phyloP scores from a whole-genome alignment of 164 flowering plant species.

The Stephania yunnanensis region DNA sequence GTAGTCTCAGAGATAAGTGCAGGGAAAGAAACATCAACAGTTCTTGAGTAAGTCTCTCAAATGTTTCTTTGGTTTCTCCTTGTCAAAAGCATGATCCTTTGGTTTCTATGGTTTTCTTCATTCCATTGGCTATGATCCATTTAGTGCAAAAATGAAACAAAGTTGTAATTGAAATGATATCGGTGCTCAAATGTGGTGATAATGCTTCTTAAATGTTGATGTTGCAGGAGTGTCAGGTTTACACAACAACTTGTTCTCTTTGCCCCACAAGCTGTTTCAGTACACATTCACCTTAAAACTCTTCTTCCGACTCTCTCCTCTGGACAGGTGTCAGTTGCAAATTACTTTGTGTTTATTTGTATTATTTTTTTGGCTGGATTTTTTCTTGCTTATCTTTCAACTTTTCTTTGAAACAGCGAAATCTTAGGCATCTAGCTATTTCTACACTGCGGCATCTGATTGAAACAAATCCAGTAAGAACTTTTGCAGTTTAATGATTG shows the following conservation, averaged over 20 bases:
- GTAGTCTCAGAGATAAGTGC: slow-evolving; percentile 91
- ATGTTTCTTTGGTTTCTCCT: background rate
- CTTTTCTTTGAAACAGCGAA: slow-evolving; percentile 56
- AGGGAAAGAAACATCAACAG: slow-evolving; percentile 74
- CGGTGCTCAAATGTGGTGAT: background rate
- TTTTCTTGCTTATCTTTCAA: slow-evolving; percentile 2
- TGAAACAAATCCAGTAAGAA: slow-evolving; percentile 89
- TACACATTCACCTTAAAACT: slow-evolving; percentile 73
- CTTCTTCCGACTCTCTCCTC: slow-evolving; percentile 83
- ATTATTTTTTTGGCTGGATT: background rate
- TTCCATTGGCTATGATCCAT: background rate
- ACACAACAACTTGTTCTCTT: slow-evolving; percentile 96
- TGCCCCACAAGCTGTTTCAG: slow-evolving; percentile 96
- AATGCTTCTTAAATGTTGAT: slow-evolving; percentile 2
- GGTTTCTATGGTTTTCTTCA: background rate
- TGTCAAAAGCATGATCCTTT: background rate
- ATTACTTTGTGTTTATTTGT: background rate
- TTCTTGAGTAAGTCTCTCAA: slow-evolving; percentile 65
- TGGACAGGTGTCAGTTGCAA: slow-evolving; percentile 58
- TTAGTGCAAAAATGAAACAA: background rate
- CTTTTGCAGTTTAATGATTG: background rate
- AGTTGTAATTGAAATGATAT: background rate
- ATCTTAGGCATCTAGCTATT: slow-evolving; percentile 75
- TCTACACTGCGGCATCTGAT: slow-evolving; percentile 89
- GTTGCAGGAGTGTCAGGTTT: slow-evolving; percentile 76